Evolutionary conservation across 139 green algal species (phyloP).

Genomic region (Zygnema circumcarinatum): DNA sequence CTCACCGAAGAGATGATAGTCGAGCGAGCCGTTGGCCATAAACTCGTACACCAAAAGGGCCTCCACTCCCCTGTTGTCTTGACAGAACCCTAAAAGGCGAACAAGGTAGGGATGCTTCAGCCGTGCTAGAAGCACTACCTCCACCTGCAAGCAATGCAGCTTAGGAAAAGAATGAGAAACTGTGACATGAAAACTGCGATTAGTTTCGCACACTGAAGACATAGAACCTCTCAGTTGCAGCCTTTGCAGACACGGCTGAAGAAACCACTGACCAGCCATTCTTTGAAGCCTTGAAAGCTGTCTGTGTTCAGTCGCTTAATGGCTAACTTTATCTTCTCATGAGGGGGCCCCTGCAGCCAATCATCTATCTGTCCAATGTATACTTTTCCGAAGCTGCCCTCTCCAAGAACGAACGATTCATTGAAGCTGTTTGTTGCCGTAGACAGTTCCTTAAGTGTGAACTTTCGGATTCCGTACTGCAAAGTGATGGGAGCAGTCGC

Average conservation of each 20-base stretch:
- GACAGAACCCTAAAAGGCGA: conserved; percentile 43
- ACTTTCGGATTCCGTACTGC: background rate
- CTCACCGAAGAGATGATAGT: conserved; percentile 44
- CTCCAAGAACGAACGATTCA: background rate
- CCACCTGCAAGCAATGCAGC: conserved; percentile 27
- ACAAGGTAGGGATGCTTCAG: conserved; percentile 41
- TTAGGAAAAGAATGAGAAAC: no score
- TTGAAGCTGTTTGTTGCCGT: conserved; percentile 13
- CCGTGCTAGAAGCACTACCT: conserved; percentile 37
- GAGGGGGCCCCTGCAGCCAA: background rate
- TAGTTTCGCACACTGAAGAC: no score
- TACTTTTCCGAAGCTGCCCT: conserved; percentile 27
- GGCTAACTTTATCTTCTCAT: conserved; percentile 13
- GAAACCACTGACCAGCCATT: conserved; percentile 40
- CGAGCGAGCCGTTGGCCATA: conserved; percentile 21
- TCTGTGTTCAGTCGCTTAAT: conserved; percentile 46
- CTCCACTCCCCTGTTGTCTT: conserved; percentile 7
- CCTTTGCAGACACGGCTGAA: background rate
- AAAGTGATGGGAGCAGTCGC: background rate
- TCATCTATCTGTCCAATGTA: conserved; percentile 29
- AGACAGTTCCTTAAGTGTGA: conserved; percentile 21
- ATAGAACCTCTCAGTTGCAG: no score
- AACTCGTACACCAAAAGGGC: conserved; percentile 46
- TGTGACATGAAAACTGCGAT: no score
- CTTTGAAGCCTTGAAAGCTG: conserved; percentile 44